Conservation (phyloP, 129 eudicot species). For the Rutidosis leptorrhynchoides region DNA sequence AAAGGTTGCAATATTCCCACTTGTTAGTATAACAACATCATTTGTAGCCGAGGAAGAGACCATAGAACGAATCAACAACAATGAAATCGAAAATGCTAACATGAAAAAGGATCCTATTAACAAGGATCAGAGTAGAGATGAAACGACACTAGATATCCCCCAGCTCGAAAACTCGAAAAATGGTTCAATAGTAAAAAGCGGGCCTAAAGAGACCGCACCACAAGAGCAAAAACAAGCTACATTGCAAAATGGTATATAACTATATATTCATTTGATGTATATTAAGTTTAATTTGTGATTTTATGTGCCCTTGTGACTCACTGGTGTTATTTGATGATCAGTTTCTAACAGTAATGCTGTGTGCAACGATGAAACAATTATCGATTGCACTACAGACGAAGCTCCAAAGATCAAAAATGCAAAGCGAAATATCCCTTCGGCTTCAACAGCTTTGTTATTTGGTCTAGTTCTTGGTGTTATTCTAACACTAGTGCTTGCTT, state of each 20-base stretch:
- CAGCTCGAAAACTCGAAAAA: slow-evolving; percentile 19
- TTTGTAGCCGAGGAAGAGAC: slow-evolving; percentile 87
- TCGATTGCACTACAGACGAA: not conserved
- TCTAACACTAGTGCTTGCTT: slow-evolving; percentile 44
- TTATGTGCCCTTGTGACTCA: not conserved
- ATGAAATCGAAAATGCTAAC: not conserved
- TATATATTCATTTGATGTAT: no score
- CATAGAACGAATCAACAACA: slow-evolving; percentile 8
- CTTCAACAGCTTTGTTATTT: slow-evolving; percentile 60
- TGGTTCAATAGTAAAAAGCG: not conserved
- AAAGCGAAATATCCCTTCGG: slow-evolving; percentile 62
- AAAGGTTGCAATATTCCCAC: slow-evolving; percentile 69
- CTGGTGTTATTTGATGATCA: not conserved
- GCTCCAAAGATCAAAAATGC: slow-evolving; percentile 16
- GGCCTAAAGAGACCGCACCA: no score
- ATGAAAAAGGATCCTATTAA: not conserved
- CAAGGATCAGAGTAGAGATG: no score
- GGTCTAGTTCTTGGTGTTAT: slow-evolving; percentile 68
- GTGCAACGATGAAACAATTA: slow-evolving; percentile 14
- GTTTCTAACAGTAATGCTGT: slow-evolving; percentile 20
- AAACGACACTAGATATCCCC: no score
- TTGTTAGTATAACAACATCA: no score
- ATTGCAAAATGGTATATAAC: no score
- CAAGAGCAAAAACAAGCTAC: no score
- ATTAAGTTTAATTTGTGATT: not conserved